Conservation (phyloP, 2,329 filamentous ascomycete genomes). For the Aspergillus vadensis region DNA sequence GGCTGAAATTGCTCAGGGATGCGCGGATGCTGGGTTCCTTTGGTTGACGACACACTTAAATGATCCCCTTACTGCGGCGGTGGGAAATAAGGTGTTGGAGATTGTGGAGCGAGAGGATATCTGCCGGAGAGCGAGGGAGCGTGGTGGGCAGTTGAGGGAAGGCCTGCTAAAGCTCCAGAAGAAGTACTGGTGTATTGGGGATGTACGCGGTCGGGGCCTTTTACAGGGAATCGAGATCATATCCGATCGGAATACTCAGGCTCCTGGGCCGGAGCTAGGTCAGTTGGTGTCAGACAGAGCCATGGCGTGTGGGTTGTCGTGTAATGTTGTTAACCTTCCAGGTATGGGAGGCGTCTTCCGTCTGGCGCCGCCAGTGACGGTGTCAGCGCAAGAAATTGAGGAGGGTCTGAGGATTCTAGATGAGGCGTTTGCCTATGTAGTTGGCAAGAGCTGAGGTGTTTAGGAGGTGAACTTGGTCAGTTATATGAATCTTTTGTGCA, state of each 20-base stretch:
- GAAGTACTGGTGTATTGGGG: constrained; percentile 63
- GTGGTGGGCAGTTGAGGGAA: constrained; percentile 51
- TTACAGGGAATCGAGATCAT: constrained; percentile 64
- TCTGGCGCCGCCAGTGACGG: constrained; percentile 63
- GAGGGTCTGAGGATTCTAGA: constrained; percentile 60
- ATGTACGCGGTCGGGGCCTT: constrained; percentile 61
- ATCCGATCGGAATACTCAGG: constrained; percentile 48
- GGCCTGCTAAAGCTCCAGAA: constrained; percentile 51
- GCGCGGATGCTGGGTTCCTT: constrained; percentile 53
- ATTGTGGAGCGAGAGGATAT: constrained; percentile 61
- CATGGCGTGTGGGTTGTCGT: constrained; percentile 57
- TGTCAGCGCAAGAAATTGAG: constrained; percentile 54
- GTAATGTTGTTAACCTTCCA: constrained; percentile 57
- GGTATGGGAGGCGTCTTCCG: constrained; percentile 61
- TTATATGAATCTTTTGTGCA: neutral
- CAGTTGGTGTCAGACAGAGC: constrained; percentile 51
- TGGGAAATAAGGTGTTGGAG: constrained; percentile 64
- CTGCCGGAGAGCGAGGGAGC: constrained; percentile 47
- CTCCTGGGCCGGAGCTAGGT: constrained; percentile 52
- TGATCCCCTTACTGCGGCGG: constrained; percentile 61
- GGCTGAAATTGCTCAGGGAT: constrained; percentile 54
- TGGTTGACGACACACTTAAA: constrained; percentile 66
- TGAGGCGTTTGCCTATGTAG: constrained; percentile 49
- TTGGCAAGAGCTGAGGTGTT: constrained; percentile 31
- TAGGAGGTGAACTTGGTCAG: neutral